Base-by-base conservation (phyloP, 306 rosid genomes). In the Rosa persica region DNA sequence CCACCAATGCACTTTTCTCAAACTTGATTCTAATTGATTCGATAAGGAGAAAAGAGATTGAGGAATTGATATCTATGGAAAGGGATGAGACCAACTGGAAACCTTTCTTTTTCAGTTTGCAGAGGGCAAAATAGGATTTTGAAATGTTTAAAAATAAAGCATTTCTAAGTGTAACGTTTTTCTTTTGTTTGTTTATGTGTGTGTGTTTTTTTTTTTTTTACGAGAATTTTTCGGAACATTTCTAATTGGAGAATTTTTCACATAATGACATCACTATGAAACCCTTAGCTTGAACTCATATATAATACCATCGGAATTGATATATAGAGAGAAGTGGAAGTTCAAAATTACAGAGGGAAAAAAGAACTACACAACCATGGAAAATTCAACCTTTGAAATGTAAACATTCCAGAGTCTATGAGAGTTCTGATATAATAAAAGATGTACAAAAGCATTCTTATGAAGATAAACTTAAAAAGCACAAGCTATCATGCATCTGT, bases 391-490 rank as follows among this genome's bases (percentile, higher is more conserved):
- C 36, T 54, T 55, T 69, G 72, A 25, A 76, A 47, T 23, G 64
- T 15, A 34, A 47, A 47, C 11, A 36, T 39, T 11, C 22, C 11
- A 6, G 8, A 52, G 66, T 38, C 47, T n/a, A 40, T 20, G 13
- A 73, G 65, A 11, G 7, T 12, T 68, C 30, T 44, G 39, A 70
- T 11, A 11, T 51, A 16, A 4, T 20, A 19, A 72, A 42, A 15
- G 16, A 58, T 17, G 19, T 40, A 34, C 8, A 11, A 38, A 39
- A 39, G 57, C 43, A 9, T 72, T 72, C 3, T 19, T 36, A 12
- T 73, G 71, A 67, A 79, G 62, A 49, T n/a, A 42, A 77, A 73
- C 27, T 70, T 49, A 67, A 30, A 30, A 20, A 57, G 49, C 80
- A 10, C 20, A 43, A 34, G 54, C 5, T 39, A 22, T 23, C 6